Conservation (phyloP, 148 eudicot species). For the Linanthus parryae region DNA sequence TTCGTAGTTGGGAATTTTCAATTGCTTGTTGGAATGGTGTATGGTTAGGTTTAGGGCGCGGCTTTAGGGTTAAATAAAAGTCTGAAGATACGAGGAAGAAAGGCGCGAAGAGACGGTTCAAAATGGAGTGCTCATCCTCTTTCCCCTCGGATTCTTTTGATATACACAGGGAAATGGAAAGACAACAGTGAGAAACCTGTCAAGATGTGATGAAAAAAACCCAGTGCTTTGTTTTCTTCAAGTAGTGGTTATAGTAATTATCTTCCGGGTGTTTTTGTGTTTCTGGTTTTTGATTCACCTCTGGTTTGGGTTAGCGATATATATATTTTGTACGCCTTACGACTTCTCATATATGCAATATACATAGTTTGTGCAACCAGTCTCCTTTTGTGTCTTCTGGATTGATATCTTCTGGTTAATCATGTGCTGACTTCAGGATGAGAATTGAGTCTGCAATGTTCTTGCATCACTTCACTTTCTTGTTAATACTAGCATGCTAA, state of each 20-base stretch:
- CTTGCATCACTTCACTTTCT: too few relatives aligned
- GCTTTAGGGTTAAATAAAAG: conserved; percentile 33
- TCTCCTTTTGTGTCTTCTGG: too few relatives aligned
- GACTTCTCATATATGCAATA: conserved; percentile 26
- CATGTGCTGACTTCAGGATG: too few relatives aligned
- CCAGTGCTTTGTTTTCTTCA: too few relatives aligned
- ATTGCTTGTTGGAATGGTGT: conserved; percentile 3
- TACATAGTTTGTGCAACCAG: too few relatives aligned
- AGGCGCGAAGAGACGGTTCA: conserved; percentile 84
- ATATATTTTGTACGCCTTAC: conserved; percentile 48
- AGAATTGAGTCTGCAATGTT: too few relatives aligned
- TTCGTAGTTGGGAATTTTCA: conserved; percentile 15
- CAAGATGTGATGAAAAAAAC: too few relatives aligned
- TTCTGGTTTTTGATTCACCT: conserved; percentile 15
- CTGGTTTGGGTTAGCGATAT: background rate
- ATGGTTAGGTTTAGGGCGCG: conserved; percentile 31
- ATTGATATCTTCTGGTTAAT: too few relatives aligned
- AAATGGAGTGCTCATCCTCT: conserved; percentile 92
- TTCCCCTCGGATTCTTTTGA: conserved; percentile 51
- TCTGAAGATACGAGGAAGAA: conserved; percentile 49
- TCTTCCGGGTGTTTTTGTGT: conserved; percentile 6
- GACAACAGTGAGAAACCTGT: too few relatives aligned
- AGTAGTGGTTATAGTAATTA: too few relatives aligned
- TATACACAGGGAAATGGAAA: conserved; percentile 18
- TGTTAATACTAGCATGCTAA: too few relatives aligned